Percentiles rank a stretch among this genome's conserved stretches.
Conservation (phyloP, 345 rosid genomes). For the Cardamine resedifolia region DNA sequence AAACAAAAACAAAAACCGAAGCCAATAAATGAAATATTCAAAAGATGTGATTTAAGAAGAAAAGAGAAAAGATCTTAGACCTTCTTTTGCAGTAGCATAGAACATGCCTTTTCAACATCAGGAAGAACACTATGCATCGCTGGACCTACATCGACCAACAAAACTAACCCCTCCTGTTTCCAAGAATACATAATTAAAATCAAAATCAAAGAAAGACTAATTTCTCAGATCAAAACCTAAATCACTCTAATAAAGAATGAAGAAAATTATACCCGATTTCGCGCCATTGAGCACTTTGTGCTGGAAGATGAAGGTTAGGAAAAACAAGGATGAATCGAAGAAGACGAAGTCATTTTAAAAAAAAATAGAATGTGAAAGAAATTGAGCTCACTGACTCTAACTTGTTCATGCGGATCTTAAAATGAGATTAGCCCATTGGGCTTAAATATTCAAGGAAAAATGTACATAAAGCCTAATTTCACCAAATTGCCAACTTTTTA, state of each 20-base stretch:
- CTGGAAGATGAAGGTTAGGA: constrained; percentile 20
- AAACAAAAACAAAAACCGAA: no score
- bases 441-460: neutral
- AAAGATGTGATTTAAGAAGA: no score
- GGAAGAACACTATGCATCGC: constrained; percentile 70
- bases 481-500: no score
- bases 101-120: constrained; percentile 62
- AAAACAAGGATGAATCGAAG: neutral
- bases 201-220: neutral
- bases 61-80: constrained; percentile 33
- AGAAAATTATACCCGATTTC: constrained; percentile 54
- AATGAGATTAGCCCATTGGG: constrained; percentile 1
- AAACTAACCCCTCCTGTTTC: constrained; percentile 68
- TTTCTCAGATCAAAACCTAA: neutral
- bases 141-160: constrained; percentile 85
- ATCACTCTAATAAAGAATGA: neutral
- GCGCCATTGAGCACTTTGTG: constrained; percentile 53
- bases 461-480: neutral
- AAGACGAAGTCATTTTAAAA: neutral
- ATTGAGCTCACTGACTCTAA: neutral
- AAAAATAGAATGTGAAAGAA: neutral
- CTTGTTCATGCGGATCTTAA: neutral
- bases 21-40: neutral
- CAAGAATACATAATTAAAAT: neutral
- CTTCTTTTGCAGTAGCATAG: constrained; percentile 78